phyloP scores from a whole-genome alignment of 2,329 filamentous ascomycete species.

The Phialophora chinensis region DNA sequence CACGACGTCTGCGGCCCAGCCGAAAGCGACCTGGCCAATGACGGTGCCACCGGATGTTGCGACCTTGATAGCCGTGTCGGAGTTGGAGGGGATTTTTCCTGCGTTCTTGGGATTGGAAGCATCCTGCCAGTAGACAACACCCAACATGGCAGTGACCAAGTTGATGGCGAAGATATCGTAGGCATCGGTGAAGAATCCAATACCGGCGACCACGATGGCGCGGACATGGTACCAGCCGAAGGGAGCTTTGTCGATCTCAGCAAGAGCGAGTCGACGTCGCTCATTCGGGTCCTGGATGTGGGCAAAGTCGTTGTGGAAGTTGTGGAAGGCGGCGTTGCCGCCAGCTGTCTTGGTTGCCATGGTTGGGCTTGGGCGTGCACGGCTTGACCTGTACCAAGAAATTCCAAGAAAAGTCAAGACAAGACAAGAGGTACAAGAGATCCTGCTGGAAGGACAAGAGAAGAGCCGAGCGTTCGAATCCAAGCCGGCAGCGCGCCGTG shows the following conservation, averaged over 20 bases:
- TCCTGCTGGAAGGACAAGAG: conserved; percentile 21
- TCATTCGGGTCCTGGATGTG: conserved; percentile 73
- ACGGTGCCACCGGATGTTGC: conserved; percentile 84
- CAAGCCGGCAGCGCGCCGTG: conserved; percentile 17
- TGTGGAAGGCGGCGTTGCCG: conserved; percentile 67
- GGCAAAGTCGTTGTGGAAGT: conserved; percentile 76
- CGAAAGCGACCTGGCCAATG: conserved; percentile 80
- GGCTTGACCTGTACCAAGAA: conserved; percentile 5
- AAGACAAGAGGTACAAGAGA: conserved; percentile 23
- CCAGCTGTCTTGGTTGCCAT: conserved; percentile 35
- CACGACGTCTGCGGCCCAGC: conserved; percentile 76
- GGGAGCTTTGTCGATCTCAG: conserved; percentile 57
- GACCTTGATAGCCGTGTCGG: conserved; percentile 84
- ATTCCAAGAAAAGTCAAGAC: conserved; percentile 19
- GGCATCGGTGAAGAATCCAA: conserved; percentile 88
- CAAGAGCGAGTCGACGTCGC: conserved; percentile 77
- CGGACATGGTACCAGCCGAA: conserved; percentile 76
- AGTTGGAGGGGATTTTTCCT: conserved; percentile 65
- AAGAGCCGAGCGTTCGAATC: conserved; percentile 9
- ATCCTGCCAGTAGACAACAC: conserved; percentile 75
- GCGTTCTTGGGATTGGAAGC: conserved; percentile 48
- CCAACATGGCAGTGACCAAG: conserved; percentile 75
- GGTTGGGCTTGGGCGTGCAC: neutral
- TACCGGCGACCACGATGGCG: conserved; percentile 76
- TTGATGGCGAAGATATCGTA: conserved; percentile 83